phyloP scores from a whole-genome alignment of 768 basidiomycete genomes.

The Xanthoconium stramineum region DNA sequence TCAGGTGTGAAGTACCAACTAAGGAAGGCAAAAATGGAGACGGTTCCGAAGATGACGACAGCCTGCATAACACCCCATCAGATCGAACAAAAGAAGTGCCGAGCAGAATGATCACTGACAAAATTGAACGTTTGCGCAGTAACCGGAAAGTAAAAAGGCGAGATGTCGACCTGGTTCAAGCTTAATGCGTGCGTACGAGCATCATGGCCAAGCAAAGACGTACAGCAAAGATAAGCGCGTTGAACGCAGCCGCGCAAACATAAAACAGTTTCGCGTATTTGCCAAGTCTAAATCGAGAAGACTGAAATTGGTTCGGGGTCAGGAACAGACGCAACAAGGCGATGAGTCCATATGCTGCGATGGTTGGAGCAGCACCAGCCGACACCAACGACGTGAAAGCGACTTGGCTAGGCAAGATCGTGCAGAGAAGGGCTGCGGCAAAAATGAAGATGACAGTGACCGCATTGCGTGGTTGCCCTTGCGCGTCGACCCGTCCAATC shows the following conservation, averaged over 20 bases:
- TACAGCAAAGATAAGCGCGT: constrained; percentile 70
- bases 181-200: background rate
- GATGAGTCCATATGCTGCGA: constrained; percentile 85
- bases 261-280: constrained; percentile 67
- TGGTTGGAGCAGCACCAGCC: constrained; percentile 82
- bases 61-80: constrained; percentile 45
- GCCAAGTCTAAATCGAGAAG: constrained; percentile 72
- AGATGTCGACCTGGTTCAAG: constrained; percentile 62
- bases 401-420: constrained; percentile 85
- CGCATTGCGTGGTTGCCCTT: constrained; percentile 79
- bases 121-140: constrained; percentile 79
- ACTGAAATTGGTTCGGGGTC: constrained; percentile 73
- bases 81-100: background rate
- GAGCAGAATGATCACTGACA: constrained; percentile 42
- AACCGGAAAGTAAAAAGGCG: constrained; percentile 87
- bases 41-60: constrained; percentile 71
- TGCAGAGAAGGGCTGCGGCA: constrained; percentile 72
- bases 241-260: constrained; percentile 64
- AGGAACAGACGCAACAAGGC: constrained; percentile 69
- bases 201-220: constrained; percentile 26
- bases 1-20: constrained; percentile 80
- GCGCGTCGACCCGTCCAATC: constrained; percentile 70
- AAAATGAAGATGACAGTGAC: constrained; percentile 86
- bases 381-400: constrained; percentile 91
- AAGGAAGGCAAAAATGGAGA: constrained; percentile 73